Percentiles rank a stretch among this genome's conserved stretches.
phyloP scores from a whole-genome alignment of 2,329 filamentous ascomycete species.

The Rhynchosporium secalis region DNA sequence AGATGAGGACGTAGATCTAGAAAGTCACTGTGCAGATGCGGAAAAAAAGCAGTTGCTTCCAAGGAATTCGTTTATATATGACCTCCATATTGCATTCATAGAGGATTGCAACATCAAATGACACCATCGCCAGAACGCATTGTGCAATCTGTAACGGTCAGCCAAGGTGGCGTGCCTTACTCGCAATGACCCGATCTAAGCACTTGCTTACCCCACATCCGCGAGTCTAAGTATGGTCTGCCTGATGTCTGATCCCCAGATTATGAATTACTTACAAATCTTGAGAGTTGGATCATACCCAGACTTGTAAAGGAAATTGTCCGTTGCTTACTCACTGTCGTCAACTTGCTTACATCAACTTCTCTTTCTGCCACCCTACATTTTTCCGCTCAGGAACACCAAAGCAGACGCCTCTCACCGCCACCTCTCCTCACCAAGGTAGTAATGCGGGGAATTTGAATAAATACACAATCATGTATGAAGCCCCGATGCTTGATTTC shows the following conservation, averaged over 20 bases:
- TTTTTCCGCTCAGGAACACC: not conserved
- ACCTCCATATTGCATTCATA: not conserved
- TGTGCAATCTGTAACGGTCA: constrained; percentile 13
- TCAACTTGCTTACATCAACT: too few relatives aligned
- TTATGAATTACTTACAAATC: not conserved
- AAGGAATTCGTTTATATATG: constrained; percentile 7
- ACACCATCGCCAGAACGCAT: constrained; percentile 16
- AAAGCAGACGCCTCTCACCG: not conserved
- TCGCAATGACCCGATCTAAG: not conserved
- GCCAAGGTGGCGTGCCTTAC: constrained; percentile 7
- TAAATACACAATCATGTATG: not conserved
- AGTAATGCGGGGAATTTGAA: constrained; percentile 6
- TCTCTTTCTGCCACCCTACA: not conserved
- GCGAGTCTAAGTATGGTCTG: constrained; percentile 10
- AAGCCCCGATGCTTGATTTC: constrained; percentile 12
- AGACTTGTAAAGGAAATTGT: not conserved
- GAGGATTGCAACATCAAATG: constrained; percentile 13
- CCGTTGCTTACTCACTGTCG: too few relatives aligned
- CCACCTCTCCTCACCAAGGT: not conserved
- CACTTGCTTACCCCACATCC: constrained; percentile 7
- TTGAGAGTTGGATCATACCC: not conserved
- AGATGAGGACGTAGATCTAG: not conserved
- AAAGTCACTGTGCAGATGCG: not conserved
- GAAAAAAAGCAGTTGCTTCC: not conserved
- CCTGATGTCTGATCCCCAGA: not conserved